These are phyloP conservation scores for Lasiodiplodia citricola DNA, from an alignment of 2,329 filamentous ascomycete species.

Conservation along the genomic window DNA sequence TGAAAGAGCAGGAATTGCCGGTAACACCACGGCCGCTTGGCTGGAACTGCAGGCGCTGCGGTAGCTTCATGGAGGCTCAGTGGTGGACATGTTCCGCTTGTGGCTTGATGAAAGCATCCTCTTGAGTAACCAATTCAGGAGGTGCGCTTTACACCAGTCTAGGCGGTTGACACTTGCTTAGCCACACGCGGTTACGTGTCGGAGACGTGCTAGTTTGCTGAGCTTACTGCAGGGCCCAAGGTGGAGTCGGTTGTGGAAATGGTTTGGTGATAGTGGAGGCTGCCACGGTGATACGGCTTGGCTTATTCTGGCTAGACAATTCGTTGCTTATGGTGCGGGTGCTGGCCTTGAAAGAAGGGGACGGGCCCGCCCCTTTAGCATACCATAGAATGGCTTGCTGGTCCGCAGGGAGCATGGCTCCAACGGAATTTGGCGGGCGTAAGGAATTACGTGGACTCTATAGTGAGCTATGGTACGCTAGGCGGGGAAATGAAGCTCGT, in stretches of 20 bases:
- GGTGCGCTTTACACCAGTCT: background rate
- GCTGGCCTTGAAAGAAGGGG: conserved; percentile 5
- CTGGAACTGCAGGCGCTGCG: conserved; percentile 64
- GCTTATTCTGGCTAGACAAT: conserved; percentile 1
- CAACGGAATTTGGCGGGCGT: background rate
- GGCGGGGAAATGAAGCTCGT: background rate
- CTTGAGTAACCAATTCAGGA: conserved; percentile 21
- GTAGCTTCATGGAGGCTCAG: conserved; percentile 66
- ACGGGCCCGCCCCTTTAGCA: background rate
- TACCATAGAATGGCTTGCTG: background rate
- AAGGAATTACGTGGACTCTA: background rate
- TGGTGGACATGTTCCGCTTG: conserved; percentile 70
- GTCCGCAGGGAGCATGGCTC: background rate
- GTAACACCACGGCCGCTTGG: conserved; percentile 54
- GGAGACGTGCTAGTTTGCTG: background rate
- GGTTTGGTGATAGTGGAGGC: background rate
- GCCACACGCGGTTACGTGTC: background rate
- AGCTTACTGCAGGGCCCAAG: background rate
- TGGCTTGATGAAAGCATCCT: conserved; percentile 60
- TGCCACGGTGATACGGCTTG: background rate
- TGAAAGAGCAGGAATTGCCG: conserved; percentile 34
- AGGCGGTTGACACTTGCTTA: background rate
- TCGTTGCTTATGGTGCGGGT: background rate
- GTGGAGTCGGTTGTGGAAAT: conserved; percentile 1
- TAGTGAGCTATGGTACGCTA: background rate